Percentiles rank a stretch among this genome's conserved stretches.
phyloP scores from a whole-genome alignment of 2,329 filamentous ascomycete species.

The Aspergillus latus region DNA sequence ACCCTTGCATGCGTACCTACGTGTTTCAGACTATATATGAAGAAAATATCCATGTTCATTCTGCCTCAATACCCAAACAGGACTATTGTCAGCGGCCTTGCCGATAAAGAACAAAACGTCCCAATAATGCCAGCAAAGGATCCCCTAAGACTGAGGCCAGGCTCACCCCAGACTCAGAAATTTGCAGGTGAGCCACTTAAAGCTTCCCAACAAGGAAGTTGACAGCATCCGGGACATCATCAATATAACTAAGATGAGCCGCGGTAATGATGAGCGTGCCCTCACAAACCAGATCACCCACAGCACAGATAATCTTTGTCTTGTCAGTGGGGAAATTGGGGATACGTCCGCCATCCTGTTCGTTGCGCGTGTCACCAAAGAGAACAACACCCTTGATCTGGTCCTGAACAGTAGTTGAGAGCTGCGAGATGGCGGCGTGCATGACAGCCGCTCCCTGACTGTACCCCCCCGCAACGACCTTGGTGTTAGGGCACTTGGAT shows the following conservation, averaged over 20 bases:
- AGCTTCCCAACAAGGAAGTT: background rate
- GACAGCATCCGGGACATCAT: background rate
- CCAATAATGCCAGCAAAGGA: too few species aligned
- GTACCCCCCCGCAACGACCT: constrained; percentile 47
- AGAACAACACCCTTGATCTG: constrained; percentile 43
- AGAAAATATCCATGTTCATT: too few species aligned
- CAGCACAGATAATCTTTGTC: constrained; percentile 50
- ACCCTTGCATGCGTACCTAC: too few species aligned
- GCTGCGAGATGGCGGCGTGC: constrained; percentile 38
- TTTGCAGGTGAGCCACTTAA: background rate
- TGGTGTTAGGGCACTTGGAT: constrained; percentile 47
- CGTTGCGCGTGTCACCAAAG: constrained; percentile 47
- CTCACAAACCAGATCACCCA: constrained; percentile 51
- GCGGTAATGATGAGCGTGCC: constrained; percentile 45
- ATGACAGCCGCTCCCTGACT: constrained; percentile 49
- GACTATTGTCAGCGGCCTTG: too few species aligned
- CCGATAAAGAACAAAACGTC: too few species aligned
- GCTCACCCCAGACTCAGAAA: too few species aligned
- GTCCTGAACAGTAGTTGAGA: constrained; percentile 27
- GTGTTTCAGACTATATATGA: too few species aligned
- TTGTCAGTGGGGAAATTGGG: constrained; percentile 43
- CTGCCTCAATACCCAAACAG: too few species aligned
- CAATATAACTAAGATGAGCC: constrained; percentile 42
- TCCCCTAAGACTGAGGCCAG: too few species aligned
- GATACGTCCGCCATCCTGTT: constrained; percentile 41